Conservation (phyloP, 257 asterid genomes). For the Fraxinus cuspidata region DNA sequence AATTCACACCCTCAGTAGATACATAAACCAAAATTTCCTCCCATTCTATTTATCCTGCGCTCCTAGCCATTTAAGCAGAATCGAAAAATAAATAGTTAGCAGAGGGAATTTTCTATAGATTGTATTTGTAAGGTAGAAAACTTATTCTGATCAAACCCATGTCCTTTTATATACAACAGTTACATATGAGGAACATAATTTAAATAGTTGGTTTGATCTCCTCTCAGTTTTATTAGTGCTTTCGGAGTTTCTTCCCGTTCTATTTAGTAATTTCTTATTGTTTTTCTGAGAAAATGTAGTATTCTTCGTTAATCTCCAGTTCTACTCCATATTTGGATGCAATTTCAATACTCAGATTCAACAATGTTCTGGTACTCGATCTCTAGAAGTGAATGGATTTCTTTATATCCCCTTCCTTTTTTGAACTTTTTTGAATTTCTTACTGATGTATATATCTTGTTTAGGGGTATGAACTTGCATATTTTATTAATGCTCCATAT, state of each 20-base stretch:
- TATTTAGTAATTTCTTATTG: not conserved
- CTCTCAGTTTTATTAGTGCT: slow-evolving; percentile 1
- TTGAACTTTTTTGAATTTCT: not conserved
- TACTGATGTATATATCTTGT: not conserved
- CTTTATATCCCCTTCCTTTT: not conserved
- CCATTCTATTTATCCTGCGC: slow-evolving; percentile 22
- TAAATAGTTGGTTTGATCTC: slow-evolving; percentile 3
- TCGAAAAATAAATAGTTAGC: slow-evolving; percentile 21
- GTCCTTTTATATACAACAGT: slow-evolving; percentile 15
- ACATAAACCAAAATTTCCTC: slow-evolving; percentile 17
- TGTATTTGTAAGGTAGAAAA: slow-evolving; percentile 15
- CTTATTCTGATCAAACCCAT: not conserved
- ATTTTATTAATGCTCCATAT: not conserved
- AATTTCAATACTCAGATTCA: not conserved
- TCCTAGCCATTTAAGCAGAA: slow-evolving; percentile 22
- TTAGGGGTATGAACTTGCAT: not conserved
- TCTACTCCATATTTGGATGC: not conserved
- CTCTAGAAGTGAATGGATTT: not conserved
- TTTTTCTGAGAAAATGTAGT: not conserved
- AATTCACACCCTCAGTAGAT: slow-evolving; percentile 27
- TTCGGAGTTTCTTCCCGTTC: not conserved
- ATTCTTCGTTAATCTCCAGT: not conserved
- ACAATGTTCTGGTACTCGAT: not conserved
- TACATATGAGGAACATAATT: slow-evolving; percentile 15
- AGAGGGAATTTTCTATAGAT: slow-evolving; percentile 13